phyloP scores from a whole-genome alignment of 352 stramenopile genomes.

The Thraustochytrium sp. region DNA sequence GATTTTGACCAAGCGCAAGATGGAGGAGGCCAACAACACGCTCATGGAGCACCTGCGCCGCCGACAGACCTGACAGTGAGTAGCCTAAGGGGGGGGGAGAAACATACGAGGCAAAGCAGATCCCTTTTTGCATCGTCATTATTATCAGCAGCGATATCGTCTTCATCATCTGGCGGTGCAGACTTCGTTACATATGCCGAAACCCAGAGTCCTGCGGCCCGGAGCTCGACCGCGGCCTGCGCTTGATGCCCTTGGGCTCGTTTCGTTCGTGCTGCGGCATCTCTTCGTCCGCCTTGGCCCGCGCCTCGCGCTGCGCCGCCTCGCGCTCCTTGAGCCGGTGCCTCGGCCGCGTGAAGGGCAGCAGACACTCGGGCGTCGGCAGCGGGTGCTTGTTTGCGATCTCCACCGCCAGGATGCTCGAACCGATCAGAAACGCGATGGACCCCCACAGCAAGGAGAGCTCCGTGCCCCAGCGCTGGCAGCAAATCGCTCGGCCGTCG shows the following conservation, averaged over 20 bases:
- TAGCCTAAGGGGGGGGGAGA: too few relatives aligned
- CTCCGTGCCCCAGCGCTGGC: neutral
- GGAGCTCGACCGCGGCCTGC: too few relatives aligned
- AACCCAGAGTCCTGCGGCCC: too few relatives aligned
- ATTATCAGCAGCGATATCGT: too few relatives aligned
- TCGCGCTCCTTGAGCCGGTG: too few relatives aligned
- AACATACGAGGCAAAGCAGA: neutral
- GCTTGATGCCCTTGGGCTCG: too few relatives aligned
- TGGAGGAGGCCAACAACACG: slow-evolving; percentile 5
- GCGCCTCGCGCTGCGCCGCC: too few relatives aligned
- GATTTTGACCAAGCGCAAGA: slow-evolving; percentile 8
- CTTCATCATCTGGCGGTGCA: too few relatives aligned
- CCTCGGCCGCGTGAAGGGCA: neutral
- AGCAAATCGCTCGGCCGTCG: neutral
- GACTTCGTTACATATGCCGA: too few relatives aligned
- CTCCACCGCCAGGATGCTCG: neutral
- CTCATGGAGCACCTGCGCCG: slow-evolving; percentile 10
- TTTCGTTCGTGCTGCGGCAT: too few relatives aligned
- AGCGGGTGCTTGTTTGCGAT: neutral
- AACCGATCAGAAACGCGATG: neutral
- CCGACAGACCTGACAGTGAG: neutral
- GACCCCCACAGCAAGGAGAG: neutral
- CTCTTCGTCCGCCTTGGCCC: too few relatives aligned
- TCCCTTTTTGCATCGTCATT: neutral
- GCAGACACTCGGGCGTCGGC: neutral